Evolutionary conservation across 148 eudicot species (phyloP).

Genomic region (Spergularia bocconei): DNA sequence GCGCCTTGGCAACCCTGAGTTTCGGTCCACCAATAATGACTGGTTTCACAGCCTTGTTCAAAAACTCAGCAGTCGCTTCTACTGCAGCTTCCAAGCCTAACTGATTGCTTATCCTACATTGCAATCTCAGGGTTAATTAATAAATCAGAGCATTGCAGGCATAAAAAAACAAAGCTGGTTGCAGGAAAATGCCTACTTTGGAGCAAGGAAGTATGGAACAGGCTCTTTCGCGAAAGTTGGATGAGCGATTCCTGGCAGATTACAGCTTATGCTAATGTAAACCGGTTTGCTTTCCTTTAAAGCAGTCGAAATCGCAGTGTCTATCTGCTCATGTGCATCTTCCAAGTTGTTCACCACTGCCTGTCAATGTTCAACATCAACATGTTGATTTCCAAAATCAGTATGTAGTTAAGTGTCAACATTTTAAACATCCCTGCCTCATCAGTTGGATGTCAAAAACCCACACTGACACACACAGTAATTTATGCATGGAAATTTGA

Average conservation of each 20-base stretch:
- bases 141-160: not conserved
- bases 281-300: slow-evolving; percentile 79
- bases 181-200: slow-evolving; percentile 40
- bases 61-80: slow-evolving; percentile 62
- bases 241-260: slow-evolving; percentile 67
- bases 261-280: slow-evolving; percentile 75
- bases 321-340: slow-evolving; percentile 76
- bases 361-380: slow-evolving; percentile 30
- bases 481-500: no score
- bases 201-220: slow-evolving; percentile 64
- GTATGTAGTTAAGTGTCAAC: not conserved
- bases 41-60: slow-evolving; percentile 83
- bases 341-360: slow-evolving; percentile 76
- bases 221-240: slow-evolving; percentile 72
- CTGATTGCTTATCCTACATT: slow-evolving; percentile 61
- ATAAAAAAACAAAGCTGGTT: not conserved
- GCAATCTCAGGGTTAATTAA: not conserved
- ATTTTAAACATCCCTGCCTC: not conserved
- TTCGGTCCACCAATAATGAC: slow-evolving; percentile 70
- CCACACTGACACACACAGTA: no score
- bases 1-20: slow-evolving; percentile 64
- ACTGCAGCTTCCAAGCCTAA: slow-evolving; percentile 76
- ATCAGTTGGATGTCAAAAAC: no score
- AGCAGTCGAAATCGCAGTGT: slow-evolving; percentile 80
- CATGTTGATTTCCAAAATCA: not conserved